Conservation (phyloP, 2,329 filamentous ascomycete genomes). For the Dactylellina haptotyla region DNA sequence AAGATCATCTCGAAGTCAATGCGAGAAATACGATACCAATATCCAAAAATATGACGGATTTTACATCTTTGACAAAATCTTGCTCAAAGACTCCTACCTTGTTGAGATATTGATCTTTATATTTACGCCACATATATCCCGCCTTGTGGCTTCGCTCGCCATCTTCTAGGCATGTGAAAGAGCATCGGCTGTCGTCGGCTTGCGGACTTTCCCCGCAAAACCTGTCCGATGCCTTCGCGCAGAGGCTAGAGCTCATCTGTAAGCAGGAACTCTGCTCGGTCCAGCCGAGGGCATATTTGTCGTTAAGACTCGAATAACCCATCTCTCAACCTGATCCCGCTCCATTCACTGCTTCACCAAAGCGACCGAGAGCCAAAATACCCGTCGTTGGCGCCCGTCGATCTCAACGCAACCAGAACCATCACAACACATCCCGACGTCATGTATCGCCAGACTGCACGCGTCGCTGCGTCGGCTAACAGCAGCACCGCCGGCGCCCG, state of each 20-base stretch:
- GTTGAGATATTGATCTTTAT: not conserved
- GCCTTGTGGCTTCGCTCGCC: not conserved
- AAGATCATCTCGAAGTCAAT: too few relatives aligned
- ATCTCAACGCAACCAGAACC: not conserved
- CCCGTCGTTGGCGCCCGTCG: not conserved
- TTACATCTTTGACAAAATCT: too few relatives aligned
- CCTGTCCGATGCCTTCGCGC: conserved; percentile 25
- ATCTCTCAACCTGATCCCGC: not conserved
- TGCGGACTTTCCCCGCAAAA: conserved; percentile 35
- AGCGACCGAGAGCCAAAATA: not conserved
- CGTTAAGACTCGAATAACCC: conserved; percentile 3
- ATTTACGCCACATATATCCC: not conserved
- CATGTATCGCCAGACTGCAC: conserved; percentile 51
- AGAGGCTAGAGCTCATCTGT: conserved; percentile 22
- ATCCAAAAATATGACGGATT: too few relatives aligned
- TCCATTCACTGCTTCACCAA: not conserved
- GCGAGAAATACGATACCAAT: too few relatives aligned
- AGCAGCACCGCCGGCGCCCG: conserved; percentile 60
- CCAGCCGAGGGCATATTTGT: conserved; percentile 12
- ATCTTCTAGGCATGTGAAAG: conserved; percentile 37
- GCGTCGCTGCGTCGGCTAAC: conserved; percentile 36
- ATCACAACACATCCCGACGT: conserved; percentile 14
- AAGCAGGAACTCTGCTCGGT: conserved; percentile 21
- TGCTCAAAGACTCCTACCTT: too few relatives aligned
- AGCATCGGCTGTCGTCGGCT: conserved; percentile 51